Evolutionary conservation across 176 grass and related monocot species (phyloP), one percentile per base, ranked within the genome.

Genomic region (Hsuehochloa calcarea): DNA sequence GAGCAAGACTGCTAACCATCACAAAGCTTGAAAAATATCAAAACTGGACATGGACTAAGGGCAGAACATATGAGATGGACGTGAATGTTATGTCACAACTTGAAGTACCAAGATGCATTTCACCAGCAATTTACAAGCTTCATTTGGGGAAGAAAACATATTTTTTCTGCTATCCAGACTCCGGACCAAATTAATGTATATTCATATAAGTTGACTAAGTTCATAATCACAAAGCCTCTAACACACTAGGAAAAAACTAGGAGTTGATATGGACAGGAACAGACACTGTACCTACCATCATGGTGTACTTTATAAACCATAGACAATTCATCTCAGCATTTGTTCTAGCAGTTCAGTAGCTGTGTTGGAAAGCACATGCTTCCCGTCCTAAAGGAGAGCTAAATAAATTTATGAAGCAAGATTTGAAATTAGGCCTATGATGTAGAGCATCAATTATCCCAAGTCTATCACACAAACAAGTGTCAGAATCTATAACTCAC

Each of bases 341-440:
- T 46, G n/a, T 76, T 50, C 29, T 75, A 81, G 23, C 5, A 69
- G 64, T 43, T 80, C 17, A 37, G 45, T 26, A 78, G 25, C 1
- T 37, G 5, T 45, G 41, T 65, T 70, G 9, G 11, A 70, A 70
- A 55, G 5, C 9, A 52, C 27, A 52, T 27, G 82, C 14, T 81
- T 84, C 20, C 23, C 51, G 29, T 58, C 20, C 59, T 71, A 38
- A 51, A 62, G 54, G 43, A 55, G 8, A 46, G 47, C 15, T 25
- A 76, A 38, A 82, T 64, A 65, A 83, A 26, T 25, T 54, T 9
- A 75, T 49, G 12, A 85, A 79, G 54, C 62, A 63, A 23, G 16
- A 38, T 51, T 72, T 43, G 15, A 76, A 70, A 81, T 54, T 19
- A 71, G 9, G 41, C 19, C 8, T 43, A 34, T 26, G 27, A 69